Evolutionary conservation across 257 asterid species (phyloP), one percentile per base, ranked within the genome.

Genomic region (Solanum acaule): DNA sequence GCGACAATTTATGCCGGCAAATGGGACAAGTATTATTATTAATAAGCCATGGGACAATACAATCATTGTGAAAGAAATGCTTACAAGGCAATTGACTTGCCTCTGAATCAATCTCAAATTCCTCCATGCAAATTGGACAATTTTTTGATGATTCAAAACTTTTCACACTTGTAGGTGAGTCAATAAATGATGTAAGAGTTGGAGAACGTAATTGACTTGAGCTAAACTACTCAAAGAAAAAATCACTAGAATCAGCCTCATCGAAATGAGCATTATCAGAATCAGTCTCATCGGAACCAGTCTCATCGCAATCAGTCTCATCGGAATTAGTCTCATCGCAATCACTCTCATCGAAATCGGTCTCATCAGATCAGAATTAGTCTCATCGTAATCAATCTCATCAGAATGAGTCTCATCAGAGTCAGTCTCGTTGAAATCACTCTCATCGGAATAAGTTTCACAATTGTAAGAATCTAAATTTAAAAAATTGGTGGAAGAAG

Each of bases 1-100:
- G 42, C 0, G 93, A 92, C 77, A 93, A 89, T 76, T 91, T 77
- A 84, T 84, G 86, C 59, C 93, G 93, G 88, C 96, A 94, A 90
- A 94, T 35, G 31, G 95, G 96, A 88, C 94, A 93, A 25, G 94
- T 93, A 40, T 89, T 93, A 15, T 90, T 92, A 90, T 92, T 84
- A 23, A 52, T 85, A 33, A 94, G 91, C 95, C 94, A 94, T n/a
- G 91, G 91, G 6, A 82, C 91, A 42, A 94, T 93, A 88, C 94
- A 94, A 56, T 91, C 90, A 89, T 46, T 90, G 83, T 93, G 94
- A 79, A 90, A 93, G 38, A 84, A 91, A 86, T 94, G 95, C 68
- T 88, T 85, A 83, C 95, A 94, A 10, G 93, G 93, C 89, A 93
- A 87, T 78, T 90, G 87, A 25, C 86, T 89, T 7, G 90, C 92